Base-by-base conservation (phyloP, 164 flowering plant genomes). In the Dillenia suffruticosa region DNA sequence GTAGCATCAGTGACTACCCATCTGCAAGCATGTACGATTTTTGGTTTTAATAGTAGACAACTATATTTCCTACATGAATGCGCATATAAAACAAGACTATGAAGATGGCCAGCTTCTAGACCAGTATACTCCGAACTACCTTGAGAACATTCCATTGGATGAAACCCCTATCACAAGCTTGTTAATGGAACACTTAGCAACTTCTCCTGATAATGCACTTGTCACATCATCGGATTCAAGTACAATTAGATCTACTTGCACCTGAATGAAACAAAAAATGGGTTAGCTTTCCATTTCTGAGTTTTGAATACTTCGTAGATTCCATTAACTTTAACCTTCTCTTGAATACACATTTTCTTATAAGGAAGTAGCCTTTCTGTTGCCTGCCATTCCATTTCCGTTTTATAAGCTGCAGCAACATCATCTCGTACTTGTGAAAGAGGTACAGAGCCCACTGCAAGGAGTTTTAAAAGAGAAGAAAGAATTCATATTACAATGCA, bases 121-220 rank as follows among this genome's bases (percentile, higher is more conserved):
- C 9, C 61, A 47, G n/a, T 10, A 57, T 48, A 24, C 32, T 44
- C 10, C 57, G n/a, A 51, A 53, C 57, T 76, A 89, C 97, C 97
- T 80, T 57, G 77, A 44, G 58, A 93, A 86, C 49, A 84, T 46
- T 63, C 85, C 58, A 57, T 59, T 63, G 17, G 94, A 82, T 59
- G 96, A 68, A 40, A 83, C 81, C 49, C 98, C 97, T 13, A 92
- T 75, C 19, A 92, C 96, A 64, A 92, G 93, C 66, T 80, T 79
- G 22, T 24, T 66, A 51, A 81, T 79, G 19, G 47, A 40, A 32
- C 51, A 44, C 56, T 72, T 82, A 5, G 72, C 63, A 59, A 85
- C 71, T 67, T 84, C 88, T 56, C 58, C 63, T n/a, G 87, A 67
- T 62, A 92, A 74, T 55, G 94, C 93, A 48, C 49, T 72, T 32